Conservation (phyloP, 495 filamentous ascomycete genomes). For the Aeminium ludgeri region DNA sequence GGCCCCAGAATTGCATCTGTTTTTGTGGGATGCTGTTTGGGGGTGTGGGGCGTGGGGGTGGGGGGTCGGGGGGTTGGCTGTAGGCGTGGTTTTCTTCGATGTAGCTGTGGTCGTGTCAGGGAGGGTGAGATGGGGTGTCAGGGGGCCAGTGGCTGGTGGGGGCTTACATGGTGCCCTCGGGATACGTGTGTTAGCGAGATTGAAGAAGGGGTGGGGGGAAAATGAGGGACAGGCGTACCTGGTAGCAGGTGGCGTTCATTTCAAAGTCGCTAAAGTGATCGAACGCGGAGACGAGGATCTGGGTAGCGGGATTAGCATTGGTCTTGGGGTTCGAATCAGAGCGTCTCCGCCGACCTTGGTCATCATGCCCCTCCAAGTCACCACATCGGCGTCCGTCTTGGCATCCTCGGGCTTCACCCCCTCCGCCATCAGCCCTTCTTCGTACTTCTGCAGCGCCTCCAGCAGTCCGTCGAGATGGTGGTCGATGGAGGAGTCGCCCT, state of each 20-base stretch:
- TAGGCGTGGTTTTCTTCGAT: constrained; percentile 77
- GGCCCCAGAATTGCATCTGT: constrained; percentile 60
- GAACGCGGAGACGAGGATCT: constrained; percentile 78
- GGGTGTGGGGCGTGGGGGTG: constrained; percentile 25
- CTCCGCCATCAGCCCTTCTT: constrained; percentile 28
- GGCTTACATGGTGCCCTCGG: constrained; percentile 64
- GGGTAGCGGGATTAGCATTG: background rate
- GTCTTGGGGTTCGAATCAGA: background rate
- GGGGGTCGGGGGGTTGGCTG: constrained; percentile 38
- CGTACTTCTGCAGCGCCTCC: constrained; percentile 39
- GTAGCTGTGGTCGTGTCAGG: constrained; percentile 61
- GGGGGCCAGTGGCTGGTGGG: too few species aligned
- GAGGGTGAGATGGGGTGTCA: background rate
- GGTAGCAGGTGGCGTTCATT: constrained; percentile 84
- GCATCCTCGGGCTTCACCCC: constrained; percentile 46
- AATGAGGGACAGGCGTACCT: constrained; percentile 38
- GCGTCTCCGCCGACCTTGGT: constrained; percentile 49
- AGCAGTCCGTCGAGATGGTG: constrained; percentile 80
- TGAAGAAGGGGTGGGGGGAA: constrained; percentile 5
- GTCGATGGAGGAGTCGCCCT: constrained; percentile 64
- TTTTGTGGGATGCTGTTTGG: constrained; percentile 42
- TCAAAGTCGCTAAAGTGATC: constrained; percentile 74
- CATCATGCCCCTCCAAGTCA: constrained; percentile 98
- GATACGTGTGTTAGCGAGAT: constrained; percentile 3
- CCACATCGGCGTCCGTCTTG: constrained; percentile 55